Evolutionary conservation across 2,329 filamentous ascomycete species (phyloP), one percentile per base, ranked within the genome.

Genomic region (Pseudogymnoascus sp.): DNA sequence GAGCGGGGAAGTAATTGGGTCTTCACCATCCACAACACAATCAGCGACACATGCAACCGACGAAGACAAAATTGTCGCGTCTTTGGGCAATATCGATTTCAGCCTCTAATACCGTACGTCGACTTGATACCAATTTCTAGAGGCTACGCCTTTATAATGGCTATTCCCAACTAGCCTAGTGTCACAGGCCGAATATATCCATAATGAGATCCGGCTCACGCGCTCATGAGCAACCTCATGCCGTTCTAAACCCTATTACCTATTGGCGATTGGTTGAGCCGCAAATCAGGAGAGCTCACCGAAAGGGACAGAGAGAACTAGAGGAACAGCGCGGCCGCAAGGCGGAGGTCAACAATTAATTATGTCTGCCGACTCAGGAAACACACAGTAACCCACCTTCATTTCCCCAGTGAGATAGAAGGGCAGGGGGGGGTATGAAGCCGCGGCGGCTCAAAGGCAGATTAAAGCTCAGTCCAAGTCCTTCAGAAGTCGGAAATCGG

Each of bases 61-160:
- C 66, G 78, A 80, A 68, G 79, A 77, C 62, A 84, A 77, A 75
- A 78, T 76, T 74, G 78, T 82, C 66, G 76, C 81, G 35, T 76
- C 80, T 64, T 75, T 86, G 74, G 82, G 80, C 62, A 78, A 82
- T 69, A 80, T 86, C 66, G 82, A 86, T 72, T 82, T 86, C 64
- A 84, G 79, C 71, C 85, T 86, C 68, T 86, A 75, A 81, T 62
- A 20, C 28, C n/a, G 33, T 53, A 35, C 14, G 15, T 14, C 28
- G 28, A 20, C 25, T 33, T 53, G 28, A 28, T 33, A 20, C 47
- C 18, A 33, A 20, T 33, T 53, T 30, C 9, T 20, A 18, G 4
- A 28, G 15, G 18, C 8, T 35, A 14, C 5, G 9, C 28, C 47
- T 2, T 33, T 35, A 6, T 12, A 35, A 33, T 53, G 28, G 15